A percentile compares a stretch with the other conserved stretches of the same genome.
These are phyloP conservation scores for Discostella pseudostelligera DNA, from an alignment of 108 stramenopile genomes.

Conservation along the genomic window DNA sequence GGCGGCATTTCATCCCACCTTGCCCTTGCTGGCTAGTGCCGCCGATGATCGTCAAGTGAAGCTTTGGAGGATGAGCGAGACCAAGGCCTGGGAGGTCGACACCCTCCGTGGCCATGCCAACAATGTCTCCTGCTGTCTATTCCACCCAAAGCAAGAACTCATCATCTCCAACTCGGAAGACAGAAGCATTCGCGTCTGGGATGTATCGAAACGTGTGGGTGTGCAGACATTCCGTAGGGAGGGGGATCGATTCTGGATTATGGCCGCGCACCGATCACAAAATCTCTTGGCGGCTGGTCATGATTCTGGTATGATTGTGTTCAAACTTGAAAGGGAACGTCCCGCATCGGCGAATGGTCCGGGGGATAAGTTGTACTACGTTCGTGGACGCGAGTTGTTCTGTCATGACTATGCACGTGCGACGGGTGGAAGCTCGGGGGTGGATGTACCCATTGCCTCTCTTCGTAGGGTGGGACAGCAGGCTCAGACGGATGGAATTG, in stretches of 20 bases:
- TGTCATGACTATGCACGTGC: slow-evolving; percentile 85
- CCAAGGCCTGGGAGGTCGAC: slow-evolving; percentile 99
- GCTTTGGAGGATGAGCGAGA: slow-evolving; percentile 99
- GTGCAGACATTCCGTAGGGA: slow-evolving; percentile 98
- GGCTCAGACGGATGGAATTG: slow-evolving; percentile 91
- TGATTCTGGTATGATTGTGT: slow-evolving; percentile 99
- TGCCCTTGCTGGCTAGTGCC: slow-evolving; percentile 95
- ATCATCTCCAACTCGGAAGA: slow-evolving; percentile 98
- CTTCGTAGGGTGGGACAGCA: slow-evolving; percentile 90
- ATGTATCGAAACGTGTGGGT: slow-evolving; percentile 95
- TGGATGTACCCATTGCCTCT: slow-evolving; percentile 90
- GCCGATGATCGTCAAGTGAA: slow-evolving; percentile 99
- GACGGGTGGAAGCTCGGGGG: slow-evolving; percentile 58
- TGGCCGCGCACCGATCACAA: slow-evolving; percentile 91
- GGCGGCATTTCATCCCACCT: slow-evolving; percentile 98
- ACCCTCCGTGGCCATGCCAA: slow-evolving; percentile 98
- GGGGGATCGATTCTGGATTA: slow-evolving; percentile 98
- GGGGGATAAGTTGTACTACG: slow-evolving; percentile 87
- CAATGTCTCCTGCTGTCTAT: slow-evolving; percentile 98
- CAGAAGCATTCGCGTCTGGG: slow-evolving; percentile 97
- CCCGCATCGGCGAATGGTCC: slow-evolving; percentile 86
- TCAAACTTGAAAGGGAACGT: slow-evolving; percentile 97
- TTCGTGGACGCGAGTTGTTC: slow-evolving; percentile 95
- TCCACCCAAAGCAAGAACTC: slow-evolving; percentile 98
- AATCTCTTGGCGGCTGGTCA: slow-evolving; percentile 99